phyloP scores from a whole-genome alignment of 768 basidiomycete genomes.

The Rhodocollybia butyracea region DNA sequence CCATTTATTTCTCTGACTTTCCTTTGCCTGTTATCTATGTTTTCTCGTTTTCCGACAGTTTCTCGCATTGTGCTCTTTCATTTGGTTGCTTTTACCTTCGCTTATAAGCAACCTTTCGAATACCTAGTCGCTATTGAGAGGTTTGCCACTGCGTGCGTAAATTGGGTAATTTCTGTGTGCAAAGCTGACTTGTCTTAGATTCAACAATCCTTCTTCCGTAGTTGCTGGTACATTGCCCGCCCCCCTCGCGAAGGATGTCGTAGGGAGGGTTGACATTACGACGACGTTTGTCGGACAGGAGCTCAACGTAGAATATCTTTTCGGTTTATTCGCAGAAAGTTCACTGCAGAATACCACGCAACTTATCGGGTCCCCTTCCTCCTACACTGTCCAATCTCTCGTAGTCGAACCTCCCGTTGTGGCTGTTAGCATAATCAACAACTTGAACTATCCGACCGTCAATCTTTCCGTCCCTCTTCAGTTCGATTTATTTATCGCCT shows the following conservation, averaged over 20 bases:
- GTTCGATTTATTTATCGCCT: slow-evolving; percentile 7
- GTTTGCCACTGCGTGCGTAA: not conserved
- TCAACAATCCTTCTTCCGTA: not conserved
- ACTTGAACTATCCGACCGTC: slow-evolving; percentile 3
- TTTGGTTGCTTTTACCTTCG: no score
- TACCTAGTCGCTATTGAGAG: not conserved
- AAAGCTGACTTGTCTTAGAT: not conserved
- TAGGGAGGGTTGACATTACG: not conserved
- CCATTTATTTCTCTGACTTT: no score
- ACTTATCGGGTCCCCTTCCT: slow-evolving; percentile 2
- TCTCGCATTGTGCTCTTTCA: no score
- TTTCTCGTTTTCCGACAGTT: no score
- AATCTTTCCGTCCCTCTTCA: slow-evolving; percentile 8
- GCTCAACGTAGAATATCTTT: slow-evolving; percentile 6
- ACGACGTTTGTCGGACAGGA: slow-evolving; percentile 6
- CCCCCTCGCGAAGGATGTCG: not conserved
- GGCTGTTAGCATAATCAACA: slow-evolving; percentile 1
- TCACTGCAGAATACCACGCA: slow-evolving; percentile 3
- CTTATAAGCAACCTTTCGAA: not conserved
- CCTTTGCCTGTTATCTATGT: no score
- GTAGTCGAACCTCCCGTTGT: slow-evolving; percentile 8
- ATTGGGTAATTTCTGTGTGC: not conserved
- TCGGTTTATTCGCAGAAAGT: slow-evolving; percentile 1
- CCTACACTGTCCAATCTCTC: not conserved
- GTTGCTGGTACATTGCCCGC: not conserved